Conservation (phyloP, 345 rosid species). For the Eucalyptus sp. region DNA sequence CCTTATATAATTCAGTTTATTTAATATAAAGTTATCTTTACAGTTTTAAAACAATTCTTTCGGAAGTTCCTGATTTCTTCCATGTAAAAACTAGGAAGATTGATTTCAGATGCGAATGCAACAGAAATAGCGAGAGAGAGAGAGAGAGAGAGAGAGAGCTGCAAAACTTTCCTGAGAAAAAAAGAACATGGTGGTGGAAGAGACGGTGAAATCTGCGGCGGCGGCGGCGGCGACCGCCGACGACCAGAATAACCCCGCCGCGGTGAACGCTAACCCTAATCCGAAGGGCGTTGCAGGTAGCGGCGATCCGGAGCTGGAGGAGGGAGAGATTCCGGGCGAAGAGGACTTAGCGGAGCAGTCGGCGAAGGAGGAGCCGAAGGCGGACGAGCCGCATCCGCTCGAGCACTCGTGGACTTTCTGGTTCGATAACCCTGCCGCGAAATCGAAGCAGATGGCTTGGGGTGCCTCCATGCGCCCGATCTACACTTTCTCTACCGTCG, state of each 20-base stretch:
- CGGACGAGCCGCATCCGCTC: not conserved
- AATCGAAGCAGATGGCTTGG: slow-evolving; percentile 50
- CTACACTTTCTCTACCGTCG: slow-evolving; percentile 56
- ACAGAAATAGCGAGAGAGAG: not conserved
- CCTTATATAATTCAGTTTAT: not conserved
- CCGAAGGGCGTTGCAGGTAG: not conserved
- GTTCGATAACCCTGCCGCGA: slow-evolving; percentile 63
- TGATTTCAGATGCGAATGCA: not conserved
- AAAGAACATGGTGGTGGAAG: slow-evolving; percentile 1
- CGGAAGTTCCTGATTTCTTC: not conserved
- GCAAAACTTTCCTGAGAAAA: not conserved
- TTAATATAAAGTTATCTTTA: not conserved
- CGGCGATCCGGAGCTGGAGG: not conserved
- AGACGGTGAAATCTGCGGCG: not conserved
- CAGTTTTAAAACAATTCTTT: not conserved
- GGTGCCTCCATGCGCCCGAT: slow-evolving; percentile 73
- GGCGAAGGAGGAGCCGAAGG: not conserved
- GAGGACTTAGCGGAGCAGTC: not conserved
- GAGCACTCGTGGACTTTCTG: slow-evolving; percentile 93
- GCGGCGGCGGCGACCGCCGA: not conserved
- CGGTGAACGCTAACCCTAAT: not conserved
- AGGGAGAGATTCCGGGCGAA: slow-evolving; percentile 1
- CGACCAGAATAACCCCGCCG: not conserved
- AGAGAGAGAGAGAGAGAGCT: not conserved
- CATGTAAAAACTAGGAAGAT: not conserved